A percentile compares a stretch with the other conserved stretches of the same genome.
Conservation (phyloP, 176 grass and related monocot species). For the Avena insularis region DNA sequence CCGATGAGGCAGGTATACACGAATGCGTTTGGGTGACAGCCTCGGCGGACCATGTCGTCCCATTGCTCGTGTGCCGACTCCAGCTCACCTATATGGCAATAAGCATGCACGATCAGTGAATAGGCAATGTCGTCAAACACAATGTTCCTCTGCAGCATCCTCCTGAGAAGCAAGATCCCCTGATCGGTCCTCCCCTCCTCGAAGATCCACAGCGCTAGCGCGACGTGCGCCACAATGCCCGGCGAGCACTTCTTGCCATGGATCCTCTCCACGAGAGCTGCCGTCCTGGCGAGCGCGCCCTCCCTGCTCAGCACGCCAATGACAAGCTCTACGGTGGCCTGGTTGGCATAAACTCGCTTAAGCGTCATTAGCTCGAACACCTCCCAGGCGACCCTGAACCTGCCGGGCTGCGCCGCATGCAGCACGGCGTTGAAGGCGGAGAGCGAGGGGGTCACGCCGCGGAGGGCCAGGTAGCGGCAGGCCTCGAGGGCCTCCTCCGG, state of each 20-base stretch:
- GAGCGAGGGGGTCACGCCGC: constrained; percentile 56
- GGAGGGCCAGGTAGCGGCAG: constrained; percentile 63
- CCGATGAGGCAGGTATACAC: constrained; percentile 79
- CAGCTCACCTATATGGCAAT: constrained; percentile 55
- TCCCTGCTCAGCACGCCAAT: constrained; percentile 72
- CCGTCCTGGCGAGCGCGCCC: constrained; percentile 55
- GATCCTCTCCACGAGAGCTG: constrained; percentile 52
- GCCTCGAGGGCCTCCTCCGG: constrained; percentile 61
- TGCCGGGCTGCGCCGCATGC: constrained; percentile 45
- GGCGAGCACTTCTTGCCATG: constrained; percentile 65
- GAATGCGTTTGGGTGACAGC: constrained; percentile 60
- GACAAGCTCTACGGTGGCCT: constrained; percentile 66
- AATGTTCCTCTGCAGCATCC: constrained; percentile 84
- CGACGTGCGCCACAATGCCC: constrained; percentile 48
- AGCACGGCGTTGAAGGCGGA: constrained; percentile 78
- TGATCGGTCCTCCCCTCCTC: constrained; percentile 61
- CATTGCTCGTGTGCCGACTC: constrained; percentile 44
- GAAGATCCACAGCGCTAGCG: constrained; percentile 57
- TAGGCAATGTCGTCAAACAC: constrained; percentile 65
- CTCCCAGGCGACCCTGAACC: constrained; percentile 69
- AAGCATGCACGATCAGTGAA: constrained; percentile 61
- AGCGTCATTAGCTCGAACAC: constrained; percentile 91
- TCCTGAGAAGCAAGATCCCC: constrained; percentile 68
- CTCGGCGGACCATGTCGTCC: constrained; percentile 65
- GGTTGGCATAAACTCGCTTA: constrained; percentile 73